These are phyloP conservation scores for Moricandia arvensis DNA, from an alignment of 345 rosid species.

Conservation along the genomic window DNA sequence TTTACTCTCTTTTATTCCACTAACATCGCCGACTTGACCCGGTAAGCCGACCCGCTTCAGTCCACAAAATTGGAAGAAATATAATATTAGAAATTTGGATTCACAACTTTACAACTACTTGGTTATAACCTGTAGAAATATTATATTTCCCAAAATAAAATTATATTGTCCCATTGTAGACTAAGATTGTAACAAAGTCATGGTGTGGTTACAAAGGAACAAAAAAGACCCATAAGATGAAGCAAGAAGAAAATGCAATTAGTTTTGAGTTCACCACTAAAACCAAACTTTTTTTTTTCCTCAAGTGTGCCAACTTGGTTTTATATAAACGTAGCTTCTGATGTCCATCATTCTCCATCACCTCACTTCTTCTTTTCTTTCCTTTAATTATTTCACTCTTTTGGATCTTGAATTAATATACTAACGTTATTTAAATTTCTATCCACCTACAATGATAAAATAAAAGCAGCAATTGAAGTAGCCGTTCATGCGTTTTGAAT, in stretches of 20 bases:
- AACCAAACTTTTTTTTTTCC: slow-evolving; percentile 9
- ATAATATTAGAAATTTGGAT: slow-evolving; percentile 4
- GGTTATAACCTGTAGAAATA: background rate
- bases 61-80: background rate
- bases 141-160: no score
- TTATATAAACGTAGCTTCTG: slow-evolving; percentile 18
- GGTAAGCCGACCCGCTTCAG: slow-evolving; percentile 2
- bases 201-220: slow-evolving; percentile 24
- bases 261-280: slow-evolving; percentile 29
- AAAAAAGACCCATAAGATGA: slow-evolving; percentile 33
- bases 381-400: background rate
- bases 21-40: slow-evolving; percentile 14
- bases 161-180: background rate
- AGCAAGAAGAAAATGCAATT: slow-evolving; percentile 20
- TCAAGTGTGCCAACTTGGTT: slow-evolving; percentile 39
- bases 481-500: background rate
- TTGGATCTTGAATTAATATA: background rate
- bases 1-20: slow-evolving; percentile 19
- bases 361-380: slow-evolving; percentile 24
- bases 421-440: background rate
- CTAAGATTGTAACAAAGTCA: slow-evolving; percentile 31
- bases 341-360: slow-evolving; percentile 25
- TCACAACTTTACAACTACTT: slow-evolving; percentile 19
- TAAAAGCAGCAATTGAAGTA: background rate
- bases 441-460: background rate